A percentile compares a stretch with the other conserved stretches of the same genome.
These are phyloP conservation scores for Osmanthus fragrans DNA, from an alignment of 257 asterid genomes.

Conservation along the genomic window DNA sequence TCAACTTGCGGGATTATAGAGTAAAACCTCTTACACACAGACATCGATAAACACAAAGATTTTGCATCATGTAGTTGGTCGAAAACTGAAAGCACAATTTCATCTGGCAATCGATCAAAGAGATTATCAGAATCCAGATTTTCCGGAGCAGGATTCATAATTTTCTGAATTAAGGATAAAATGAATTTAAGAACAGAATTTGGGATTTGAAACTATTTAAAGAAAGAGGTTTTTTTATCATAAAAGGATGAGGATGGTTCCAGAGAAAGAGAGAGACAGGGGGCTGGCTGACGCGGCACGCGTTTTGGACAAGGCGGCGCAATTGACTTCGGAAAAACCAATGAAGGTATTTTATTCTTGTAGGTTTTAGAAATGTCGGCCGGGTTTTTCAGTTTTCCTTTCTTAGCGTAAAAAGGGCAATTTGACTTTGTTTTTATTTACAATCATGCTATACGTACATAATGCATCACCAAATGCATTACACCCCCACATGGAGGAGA, in stretches of 20 bases:
- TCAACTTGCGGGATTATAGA: constrained; percentile 46
- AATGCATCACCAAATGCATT: no score
- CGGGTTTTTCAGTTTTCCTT: neutral
- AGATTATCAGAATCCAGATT: constrained; percentile 19
- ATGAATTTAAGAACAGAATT: neutral
- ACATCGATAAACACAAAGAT: constrained; percentile 56
- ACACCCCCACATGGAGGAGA: no score
- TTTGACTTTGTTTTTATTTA: no score
- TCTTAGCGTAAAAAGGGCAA: neutral
- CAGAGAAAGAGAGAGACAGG: constrained; percentile 18
- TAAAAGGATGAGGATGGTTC: constrained; percentile 9
- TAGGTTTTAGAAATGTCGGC: neutral
- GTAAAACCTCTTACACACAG: constrained; percentile 60
- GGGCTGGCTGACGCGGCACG: constrained; percentile 16
- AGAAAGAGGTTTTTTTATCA: neutral
- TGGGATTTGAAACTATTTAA: neutral
- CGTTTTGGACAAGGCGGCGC: neutral
- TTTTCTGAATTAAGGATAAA: neutral
- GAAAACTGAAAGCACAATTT: constrained; percentile 46
- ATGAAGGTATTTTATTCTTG: neutral
- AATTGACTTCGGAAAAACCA: constrained; percentile 6
- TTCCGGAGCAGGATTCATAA: constrained; percentile 5
- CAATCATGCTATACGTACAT: no score
- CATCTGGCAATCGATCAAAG: constrained; percentile 72
- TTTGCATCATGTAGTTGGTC: constrained; percentile 57